Evolutionary conservation across 306 rosid species (phyloP).

Genomic region (Ormosia semicastrata): DNA sequence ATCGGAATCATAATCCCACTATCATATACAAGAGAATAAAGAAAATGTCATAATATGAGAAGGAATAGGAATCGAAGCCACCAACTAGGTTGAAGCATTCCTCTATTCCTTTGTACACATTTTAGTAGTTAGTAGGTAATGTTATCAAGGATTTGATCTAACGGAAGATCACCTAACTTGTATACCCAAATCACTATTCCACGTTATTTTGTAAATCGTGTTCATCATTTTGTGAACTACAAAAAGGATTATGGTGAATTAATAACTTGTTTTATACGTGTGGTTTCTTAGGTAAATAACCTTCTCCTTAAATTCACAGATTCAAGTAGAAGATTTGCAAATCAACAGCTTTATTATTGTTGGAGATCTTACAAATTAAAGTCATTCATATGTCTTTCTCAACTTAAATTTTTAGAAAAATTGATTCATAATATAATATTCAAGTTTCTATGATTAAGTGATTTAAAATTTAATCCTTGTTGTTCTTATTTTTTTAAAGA

Average conservation of each 20-base stretch:
- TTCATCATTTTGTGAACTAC: background rate
- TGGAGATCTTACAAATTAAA: no score
- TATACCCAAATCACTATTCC: constrained; percentile 15
- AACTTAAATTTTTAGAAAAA: no score
- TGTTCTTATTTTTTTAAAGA: no score
- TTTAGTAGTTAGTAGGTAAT: constrained; percentile 1
- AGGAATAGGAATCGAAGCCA: constrained; percentile 18
- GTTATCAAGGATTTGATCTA: constrained; percentile 34
- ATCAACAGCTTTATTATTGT: constrained; percentile 15
- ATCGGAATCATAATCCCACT: constrained; percentile 22
- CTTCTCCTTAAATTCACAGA: constrained; percentile 7
- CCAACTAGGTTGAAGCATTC: constrained; percentile 18
- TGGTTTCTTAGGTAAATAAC: background rate
- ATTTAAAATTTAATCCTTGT: no score
- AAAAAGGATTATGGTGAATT: background rate
- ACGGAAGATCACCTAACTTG: constrained; percentile 39
- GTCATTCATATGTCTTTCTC: no score
- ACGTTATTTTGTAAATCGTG: background rate
- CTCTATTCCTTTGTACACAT: background rate
- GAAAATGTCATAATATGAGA: background rate
- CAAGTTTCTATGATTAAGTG: no score
- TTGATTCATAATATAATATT: no score
- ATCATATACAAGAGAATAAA: background rate
- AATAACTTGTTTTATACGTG: constrained; percentile 13
- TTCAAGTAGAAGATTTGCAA: constrained; percentile 31